Percentiles rank a stretch among this genome's conserved stretches.
phyloP scores from a whole-genome alignment of 768 basidiomycete genomes.

The Collybia mongolica region DNA sequence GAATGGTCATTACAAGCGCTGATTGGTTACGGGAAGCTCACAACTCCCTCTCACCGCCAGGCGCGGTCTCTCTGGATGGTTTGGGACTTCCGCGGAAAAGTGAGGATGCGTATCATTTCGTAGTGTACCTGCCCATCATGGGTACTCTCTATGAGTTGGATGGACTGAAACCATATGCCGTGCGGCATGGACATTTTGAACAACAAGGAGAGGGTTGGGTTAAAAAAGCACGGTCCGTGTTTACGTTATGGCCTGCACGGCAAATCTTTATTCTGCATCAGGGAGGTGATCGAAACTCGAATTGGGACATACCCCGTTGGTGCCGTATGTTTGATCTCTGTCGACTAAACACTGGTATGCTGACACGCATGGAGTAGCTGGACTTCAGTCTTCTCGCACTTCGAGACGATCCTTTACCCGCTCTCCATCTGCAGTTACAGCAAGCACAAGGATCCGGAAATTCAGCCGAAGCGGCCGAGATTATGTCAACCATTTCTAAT shows the following conservation, averaged over 20 bases:
- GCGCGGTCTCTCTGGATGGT: constrained; percentile 84
- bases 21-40: constrained; percentile 85
- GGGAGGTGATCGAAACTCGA: constrained; percentile 81
- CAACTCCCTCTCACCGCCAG: constrained; percentile 91
- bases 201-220: constrained; percentile 82
- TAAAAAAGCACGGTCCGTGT: constrained; percentile 66
- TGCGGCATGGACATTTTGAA: constrained; percentile 75
- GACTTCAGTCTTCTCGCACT: constrained; percentile 93
- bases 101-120: constrained; percentile 94
- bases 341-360: neutral
- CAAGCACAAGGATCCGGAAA: constrained; percentile 42
- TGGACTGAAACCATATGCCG: constrained; percentile 77
- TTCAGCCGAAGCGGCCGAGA: constrained; percentile 45
- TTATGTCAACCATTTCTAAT: constrained; percentile 54
- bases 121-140: constrained; percentile 85
- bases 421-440: constrained; percentile 58
- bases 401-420: constrained; percentile 76
- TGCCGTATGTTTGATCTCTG: constrained; percentile 54
- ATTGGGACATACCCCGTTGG: constrained; percentile 90
- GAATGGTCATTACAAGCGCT: constrained; percentile 76
- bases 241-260: constrained; percentile 6
- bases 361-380: constrained; percentile 44
- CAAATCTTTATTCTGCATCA: constrained; percentile 28
- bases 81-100: constrained; percentile 63
- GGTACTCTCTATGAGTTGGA: constrained; percentile 92